Evolutionary conservation across 139 green algal genomes (phyloP).

Genomic region (Limnomonas spitsbergensis): DNA sequence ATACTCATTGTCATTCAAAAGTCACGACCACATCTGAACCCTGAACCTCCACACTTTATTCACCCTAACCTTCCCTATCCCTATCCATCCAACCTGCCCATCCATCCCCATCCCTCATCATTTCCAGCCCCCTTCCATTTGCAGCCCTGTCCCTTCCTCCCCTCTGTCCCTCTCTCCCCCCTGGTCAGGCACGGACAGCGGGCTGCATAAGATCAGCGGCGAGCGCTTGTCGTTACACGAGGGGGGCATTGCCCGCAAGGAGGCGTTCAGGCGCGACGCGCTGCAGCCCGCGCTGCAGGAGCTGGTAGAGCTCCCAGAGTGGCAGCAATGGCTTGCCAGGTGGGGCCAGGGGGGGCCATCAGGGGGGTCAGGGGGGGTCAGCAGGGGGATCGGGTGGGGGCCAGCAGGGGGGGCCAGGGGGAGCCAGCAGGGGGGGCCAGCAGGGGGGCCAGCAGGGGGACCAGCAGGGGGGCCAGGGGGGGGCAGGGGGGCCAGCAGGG

Average conservation of each 20-base stretch:
- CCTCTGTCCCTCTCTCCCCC: not conserved
- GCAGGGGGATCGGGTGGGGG: not conserved
- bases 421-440: not conserved
- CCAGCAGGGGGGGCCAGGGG: not conserved
- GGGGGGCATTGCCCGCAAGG: not conserved
- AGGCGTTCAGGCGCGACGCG: conserved; percentile 1
- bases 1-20: no score
- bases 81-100: not conserved
- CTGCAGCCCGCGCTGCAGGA: conserved; percentile 15
- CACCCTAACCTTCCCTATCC: no score
- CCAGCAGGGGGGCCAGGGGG: no score
- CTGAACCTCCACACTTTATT: no score
- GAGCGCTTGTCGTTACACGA: not conserved
- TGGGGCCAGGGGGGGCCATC: not conserved
- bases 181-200: not conserved
- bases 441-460: not conserved
- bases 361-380: not conserved
- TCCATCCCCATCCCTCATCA: not conserved
- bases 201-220: not conserved
- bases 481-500: no score
- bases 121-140: not conserved
- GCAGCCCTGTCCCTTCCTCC: not conserved
- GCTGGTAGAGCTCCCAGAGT: conserved; percentile 13
- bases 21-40: no score
- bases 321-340: not conserved